phyloP scores from a whole-genome alignment of 2,329 filamentous ascomycete genomes.

The Paraconiothyrium brasiliense region DNA sequence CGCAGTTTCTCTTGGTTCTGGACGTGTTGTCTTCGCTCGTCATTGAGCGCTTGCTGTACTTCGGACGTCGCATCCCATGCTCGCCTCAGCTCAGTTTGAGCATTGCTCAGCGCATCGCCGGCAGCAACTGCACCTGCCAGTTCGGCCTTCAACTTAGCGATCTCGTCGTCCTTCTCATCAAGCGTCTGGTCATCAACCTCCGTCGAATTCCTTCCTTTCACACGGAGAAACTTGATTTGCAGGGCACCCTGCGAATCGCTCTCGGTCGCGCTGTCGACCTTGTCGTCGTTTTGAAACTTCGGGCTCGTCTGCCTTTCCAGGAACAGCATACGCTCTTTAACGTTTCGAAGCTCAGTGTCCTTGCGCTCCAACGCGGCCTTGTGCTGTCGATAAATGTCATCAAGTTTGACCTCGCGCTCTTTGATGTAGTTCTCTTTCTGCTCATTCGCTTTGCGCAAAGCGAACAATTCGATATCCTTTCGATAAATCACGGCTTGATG shows the following conservation, averaged over 20 bases:
- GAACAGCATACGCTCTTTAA: slow-evolving; percentile 41
- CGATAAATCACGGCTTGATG: slow-evolving; percentile 47
- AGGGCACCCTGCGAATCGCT: slow-evolving; percentile 40
- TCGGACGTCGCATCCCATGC: slow-evolving; percentile 45
- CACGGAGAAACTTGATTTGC: slow-evolving; percentile 40
- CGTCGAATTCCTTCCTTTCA: slow-evolving; percentile 36
- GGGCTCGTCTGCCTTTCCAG: slow-evolving; percentile 35
- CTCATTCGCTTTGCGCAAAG: slow-evolving; percentile 46
- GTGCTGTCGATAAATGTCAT: slow-evolving; percentile 38
- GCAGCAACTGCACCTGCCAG: slow-evolving; percentile 30
- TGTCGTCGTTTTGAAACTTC: slow-evolving; percentile 19
- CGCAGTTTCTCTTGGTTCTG: slow-evolving; percentile 39
- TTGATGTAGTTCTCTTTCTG: slow-evolving; percentile 46
- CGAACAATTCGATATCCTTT: slow-evolving; percentile 50
- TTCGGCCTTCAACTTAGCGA: slow-evolving; percentile 39
- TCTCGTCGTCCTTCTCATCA: slow-evolving; percentile 39
- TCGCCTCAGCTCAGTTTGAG: slow-evolving; percentile 42
- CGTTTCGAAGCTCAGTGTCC: slow-evolving; percentile 38
- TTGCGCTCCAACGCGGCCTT: slow-evolving; percentile 41
- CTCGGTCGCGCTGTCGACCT: slow-evolving; percentile 22
- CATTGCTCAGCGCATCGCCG: slow-evolving; percentile 36
- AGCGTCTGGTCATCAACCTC: slow-evolving; percentile 20
- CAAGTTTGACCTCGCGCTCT: slow-evolving; percentile 39
- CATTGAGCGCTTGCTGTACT: slow-evolving; percentile 36
- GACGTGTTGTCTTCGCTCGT: slow-evolving; percentile 38